Conservation (phyloP, 2,329 filamentous ascomycete species). For the Madurella mycetomatis region DNA sequence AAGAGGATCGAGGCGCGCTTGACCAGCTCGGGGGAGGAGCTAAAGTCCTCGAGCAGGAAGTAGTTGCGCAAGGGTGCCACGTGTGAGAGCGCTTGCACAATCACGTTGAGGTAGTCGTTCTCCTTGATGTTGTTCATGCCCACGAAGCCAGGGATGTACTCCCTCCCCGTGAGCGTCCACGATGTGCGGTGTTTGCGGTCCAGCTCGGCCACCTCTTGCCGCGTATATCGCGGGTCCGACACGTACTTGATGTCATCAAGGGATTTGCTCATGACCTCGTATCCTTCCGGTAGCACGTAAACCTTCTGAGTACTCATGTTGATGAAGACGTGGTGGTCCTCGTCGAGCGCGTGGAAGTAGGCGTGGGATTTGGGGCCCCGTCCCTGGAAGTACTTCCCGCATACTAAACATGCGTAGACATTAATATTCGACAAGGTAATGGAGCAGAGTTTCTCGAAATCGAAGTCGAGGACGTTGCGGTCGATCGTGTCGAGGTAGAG, state of each 20-base stretch:
- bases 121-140: conserved; percentile 99
- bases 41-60: conserved; percentile 81
- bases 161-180: conserved; percentile 76
- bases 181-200: conserved; percentile 62
- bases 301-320: conserved; percentile 93
- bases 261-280: conserved; percentile 91
- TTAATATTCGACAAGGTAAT: conserved; percentile 97
- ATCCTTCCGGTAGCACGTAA: conserved; percentile 90
- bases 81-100: conserved; percentile 87
- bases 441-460: conserved; percentile 98
- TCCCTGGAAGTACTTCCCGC: conserved; percentile 96
- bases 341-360: conserved; percentile 94
- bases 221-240: conserved; percentile 81
- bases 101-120: conserved; percentile 96
- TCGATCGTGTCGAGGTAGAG: conserved; percentile 97
- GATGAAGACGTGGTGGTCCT: conserved; percentile 95
- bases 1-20: conserved; percentile 85
- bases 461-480: conserved; percentile 88
- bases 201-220: conserved; percentile 72
- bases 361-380: conserved; percentile 90
- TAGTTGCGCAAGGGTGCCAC: conserved; percentile 86
- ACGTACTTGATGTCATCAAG: conserved; percentile 98
- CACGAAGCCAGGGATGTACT: conserved; percentile 90
- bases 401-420: conserved; percentile 94
- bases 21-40: conserved; percentile 66